Evolutionary conservation across 2,329 filamentous ascomycete genomes (phyloP).

Genomic region (Celoporthe dispersa): DNA sequence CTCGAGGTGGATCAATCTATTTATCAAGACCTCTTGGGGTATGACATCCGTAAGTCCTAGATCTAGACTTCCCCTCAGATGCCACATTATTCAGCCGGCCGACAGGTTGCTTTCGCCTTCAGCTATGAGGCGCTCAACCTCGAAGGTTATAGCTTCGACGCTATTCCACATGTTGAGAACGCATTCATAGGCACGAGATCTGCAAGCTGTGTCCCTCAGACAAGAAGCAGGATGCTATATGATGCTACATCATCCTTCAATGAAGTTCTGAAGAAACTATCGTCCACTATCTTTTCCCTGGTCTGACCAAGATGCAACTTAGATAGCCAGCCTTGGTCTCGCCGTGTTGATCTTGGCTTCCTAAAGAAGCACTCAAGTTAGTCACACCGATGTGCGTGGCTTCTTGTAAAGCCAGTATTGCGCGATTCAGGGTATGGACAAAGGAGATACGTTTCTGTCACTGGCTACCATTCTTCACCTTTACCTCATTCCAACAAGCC

Average conservation of each 20-base stretch:
- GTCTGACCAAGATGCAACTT: background rate
- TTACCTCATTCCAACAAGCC: background rate
- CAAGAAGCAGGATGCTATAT: background rate
- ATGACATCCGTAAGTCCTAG: background rate
- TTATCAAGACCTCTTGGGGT: background rate
- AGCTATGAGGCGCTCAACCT: background rate
- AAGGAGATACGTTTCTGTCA: too few species aligned
- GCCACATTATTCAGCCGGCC: background rate
- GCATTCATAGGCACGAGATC: background rate
- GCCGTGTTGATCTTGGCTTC: background rate
- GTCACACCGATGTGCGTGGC: background rate
- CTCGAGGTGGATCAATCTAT: background rate
- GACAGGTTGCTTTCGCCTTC: background rate
- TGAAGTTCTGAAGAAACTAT: background rate
- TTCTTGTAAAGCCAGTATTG: background rate
- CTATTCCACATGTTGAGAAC: background rate
- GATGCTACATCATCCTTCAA: background rate
- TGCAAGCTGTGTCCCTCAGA: background rate
- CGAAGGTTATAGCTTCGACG: background rate
- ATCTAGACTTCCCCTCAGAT: background rate
- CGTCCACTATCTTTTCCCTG: background rate
- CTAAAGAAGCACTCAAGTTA: background rate
- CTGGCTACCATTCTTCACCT: background rate
- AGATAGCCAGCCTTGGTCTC: background rate
- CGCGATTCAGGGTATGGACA: background rate